Base-by-base conservation (phyloP, 176 grass and related monocot genomes). In the Chloris gayana region DNA sequence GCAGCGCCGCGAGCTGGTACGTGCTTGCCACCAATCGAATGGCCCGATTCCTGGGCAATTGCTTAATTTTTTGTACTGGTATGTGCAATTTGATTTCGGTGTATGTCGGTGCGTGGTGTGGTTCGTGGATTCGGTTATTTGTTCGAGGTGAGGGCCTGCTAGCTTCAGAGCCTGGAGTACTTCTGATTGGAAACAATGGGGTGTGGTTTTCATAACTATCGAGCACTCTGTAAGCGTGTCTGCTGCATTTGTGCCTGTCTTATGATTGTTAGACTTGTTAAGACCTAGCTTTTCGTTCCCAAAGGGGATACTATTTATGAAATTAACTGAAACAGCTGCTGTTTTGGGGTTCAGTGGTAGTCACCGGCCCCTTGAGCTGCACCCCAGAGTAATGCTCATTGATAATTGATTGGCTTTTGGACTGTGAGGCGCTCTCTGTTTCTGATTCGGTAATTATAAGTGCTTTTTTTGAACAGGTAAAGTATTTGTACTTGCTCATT, bases 1-100 rank as follows among this genome's bases (percentile, higher is more conserved):
- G 88, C 86, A 89, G 77, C 95, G 95, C 41, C 85, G 84, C 65
- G 78, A 91, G 73, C 91, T 98, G 88, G 95, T 98, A 89, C 62
- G 59, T 38, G 18, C 33, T 10, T 37, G 32, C 64, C 64, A 31
- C 18, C 17, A 11, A 64, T 33, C 11, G 2, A 50, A 59, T 17
- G 24, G 3, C 29, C 22, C 14, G 12, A 38, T 66, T 66, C 8
- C n/a, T 27, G 13, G 15, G 30, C 19, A 9, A 32, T 53, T n/a
- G 2, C 6, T 80, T 34, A 27, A 27, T 35, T 11, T 12, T 9
- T 56, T 65, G 7, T 53, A 42, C 75, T 67, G 7, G 29, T 67
- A 50, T 64, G 54, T 72, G 59, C 46, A 45, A 45, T 35, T 64
- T 51, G 38, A 78, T 89, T 64, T 64, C 14, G 12, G 34, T 64